A percentile compares a stretch with the other conserved stretches of the same genome.
Evolutionary conservation across 2,329 filamentous ascomycete genomes (phyloP).

Genomic region (Arthroderma uncinatum): DNA sequence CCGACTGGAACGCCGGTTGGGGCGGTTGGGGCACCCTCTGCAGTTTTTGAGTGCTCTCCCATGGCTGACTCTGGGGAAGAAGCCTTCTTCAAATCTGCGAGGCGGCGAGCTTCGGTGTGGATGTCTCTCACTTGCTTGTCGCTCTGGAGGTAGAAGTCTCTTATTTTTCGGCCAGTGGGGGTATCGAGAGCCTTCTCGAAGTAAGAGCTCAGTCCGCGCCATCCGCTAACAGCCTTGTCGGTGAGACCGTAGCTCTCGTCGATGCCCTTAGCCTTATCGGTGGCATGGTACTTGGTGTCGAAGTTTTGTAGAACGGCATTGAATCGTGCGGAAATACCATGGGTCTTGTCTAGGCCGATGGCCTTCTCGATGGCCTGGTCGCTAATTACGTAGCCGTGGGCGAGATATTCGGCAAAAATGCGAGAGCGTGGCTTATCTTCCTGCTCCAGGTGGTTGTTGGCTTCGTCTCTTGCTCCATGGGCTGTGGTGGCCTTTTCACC

Average conservation of each 20-base stretch:
- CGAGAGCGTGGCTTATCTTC: slow-evolving; percentile 94
- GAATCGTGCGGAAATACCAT: slow-evolving; percentile 75
- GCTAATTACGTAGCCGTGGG: slow-evolving; percentile 80
- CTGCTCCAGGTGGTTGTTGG: slow-evolving; percentile 63
- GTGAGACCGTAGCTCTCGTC: slow-evolving; percentile 77
- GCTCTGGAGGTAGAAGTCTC: slow-evolving; percentile 73
- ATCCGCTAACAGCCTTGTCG: slow-evolving; percentile 56
- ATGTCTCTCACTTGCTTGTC: slow-evolving; percentile 89
- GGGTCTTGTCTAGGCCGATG: slow-evolving; percentile 78
- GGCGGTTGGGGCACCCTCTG: slow-evolving; percentile 13
- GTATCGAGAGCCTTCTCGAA: slow-evolving; percentile 87
- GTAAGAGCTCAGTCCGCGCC: slow-evolving; percentile 66
- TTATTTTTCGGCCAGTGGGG: slow-evolving; percentile 77
- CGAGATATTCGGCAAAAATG: slow-evolving; percentile 92
- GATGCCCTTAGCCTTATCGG: slow-evolving; percentile 70
- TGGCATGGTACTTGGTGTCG: slow-evolving; percentile 76
- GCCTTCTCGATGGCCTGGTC: slow-evolving; percentile 68
- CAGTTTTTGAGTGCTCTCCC: slow-evolving; percentile 30
- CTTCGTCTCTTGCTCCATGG: slow-evolving; percentile 44
- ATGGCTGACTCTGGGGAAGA: slow-evolving; percentile 27
- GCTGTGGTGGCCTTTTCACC: slow-evolving; percentile 49
- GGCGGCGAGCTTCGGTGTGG: slow-evolving; percentile 75
- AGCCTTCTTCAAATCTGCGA: slow-evolving; percentile 72
- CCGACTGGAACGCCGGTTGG: slow-evolving; percentile 11
- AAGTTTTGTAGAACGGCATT: slow-evolving; percentile 62